phyloP scores from a whole-genome alignment of 2,329 filamentous ascomycete species.

The Trichoderma hamatum region DNA sequence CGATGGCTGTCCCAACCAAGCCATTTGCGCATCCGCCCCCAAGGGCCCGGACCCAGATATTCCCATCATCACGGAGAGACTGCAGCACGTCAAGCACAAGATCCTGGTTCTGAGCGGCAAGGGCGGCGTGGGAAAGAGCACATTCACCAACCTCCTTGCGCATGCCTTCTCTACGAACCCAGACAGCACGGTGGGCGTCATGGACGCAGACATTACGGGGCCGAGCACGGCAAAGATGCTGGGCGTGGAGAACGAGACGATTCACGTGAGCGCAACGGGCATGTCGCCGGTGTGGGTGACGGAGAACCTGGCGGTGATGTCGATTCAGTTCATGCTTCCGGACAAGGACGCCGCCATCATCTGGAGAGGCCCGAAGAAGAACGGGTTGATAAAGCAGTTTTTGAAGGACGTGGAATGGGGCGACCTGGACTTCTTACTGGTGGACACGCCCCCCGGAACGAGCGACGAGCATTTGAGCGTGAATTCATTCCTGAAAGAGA shows the following conservation, averaged over 20 bases:
- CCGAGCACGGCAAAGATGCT: conserved; percentile 99
- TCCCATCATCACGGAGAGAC: conserved; percentile 79
- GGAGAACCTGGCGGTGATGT: conserved; percentile 95
- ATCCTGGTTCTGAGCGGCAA: conserved; percentile 92
- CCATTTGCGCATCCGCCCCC: conserved; percentile 80
- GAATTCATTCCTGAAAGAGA: conserved; percentile 87
- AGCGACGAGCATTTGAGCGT: conserved; percentile 95
- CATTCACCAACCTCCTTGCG: conserved; percentile 84
- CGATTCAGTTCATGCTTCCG: conserved; percentile 96
- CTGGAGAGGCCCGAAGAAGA: conserved; percentile 98
- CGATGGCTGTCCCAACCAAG: conserved; percentile 92
- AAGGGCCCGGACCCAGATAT: conserved; percentile 97
- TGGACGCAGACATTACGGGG: conserved; percentile 98
- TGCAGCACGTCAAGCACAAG: conserved; percentile 84
- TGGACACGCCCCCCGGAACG: conserved; percentile 94
- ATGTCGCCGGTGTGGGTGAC: conserved; percentile 96
- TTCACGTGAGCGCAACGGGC: conserved; percentile 84
- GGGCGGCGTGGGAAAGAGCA: conserved; percentile 95
- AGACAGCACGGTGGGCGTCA: conserved; percentile 81
- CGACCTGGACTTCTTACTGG: conserved; percentile 86
- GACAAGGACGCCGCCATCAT: conserved; percentile 94
- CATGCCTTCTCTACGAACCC: conserved; percentile 86
- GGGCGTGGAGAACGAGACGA: conserved; percentile 90
- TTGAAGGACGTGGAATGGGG: conserved; percentile 98
- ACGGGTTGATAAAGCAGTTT: conserved; percentile 96